Conservation (phyloP, 73 alveolate genomes). For the Halteria grandinella region DNA sequence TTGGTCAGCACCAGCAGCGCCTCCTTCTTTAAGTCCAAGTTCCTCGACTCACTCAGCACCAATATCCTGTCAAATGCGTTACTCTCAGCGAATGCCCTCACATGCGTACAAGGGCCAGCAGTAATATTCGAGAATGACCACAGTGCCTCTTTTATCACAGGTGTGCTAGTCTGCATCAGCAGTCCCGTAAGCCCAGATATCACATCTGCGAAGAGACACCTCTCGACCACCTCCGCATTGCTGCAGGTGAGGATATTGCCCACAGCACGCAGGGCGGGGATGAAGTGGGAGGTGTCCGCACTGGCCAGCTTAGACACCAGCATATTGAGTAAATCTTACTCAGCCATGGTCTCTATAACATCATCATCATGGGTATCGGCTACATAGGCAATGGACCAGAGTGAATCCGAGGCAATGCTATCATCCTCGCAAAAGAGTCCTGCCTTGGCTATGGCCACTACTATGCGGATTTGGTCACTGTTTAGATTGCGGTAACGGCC, state of each 20-base stretch:
- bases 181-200: background rate
- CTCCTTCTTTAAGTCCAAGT: slow-evolving; percentile 80
- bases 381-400: slow-evolving; percentile 29
- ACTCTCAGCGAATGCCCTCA: slow-evolving; percentile 5
- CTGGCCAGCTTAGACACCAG: background rate
- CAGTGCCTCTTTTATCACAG: slow-evolving; percentile 89
- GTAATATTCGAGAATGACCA: slow-evolving; percentile 95
- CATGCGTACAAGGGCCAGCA: slow-evolving; percentile 92
- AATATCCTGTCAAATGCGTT: background rate
- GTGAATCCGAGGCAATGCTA: slow-evolving; percentile 5
- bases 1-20: slow-evolving; percentile 92
- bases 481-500: background rate
- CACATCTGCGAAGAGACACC: slow-evolving; percentile 6
- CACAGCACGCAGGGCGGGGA: slow-evolving; percentile 35
- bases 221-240: slow-evolving; percentile 5
- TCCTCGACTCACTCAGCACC: background rate
- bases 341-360: background rate
- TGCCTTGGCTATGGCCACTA: background rate
- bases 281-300: background rate
- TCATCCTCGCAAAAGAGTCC: slow-evolving; percentile 22
- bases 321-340: background rate
- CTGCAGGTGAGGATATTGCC: slow-evolving; percentile 45
- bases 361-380: slow-evolving; percentile 13
- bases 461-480: background rate
- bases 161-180: slow-evolving; percentile 12